These are phyloP conservation scores for Blumeriella jaapii DNA, from an alignment of 2,329 filamentous ascomycete genomes.

Conservation along the genomic window DNA sequence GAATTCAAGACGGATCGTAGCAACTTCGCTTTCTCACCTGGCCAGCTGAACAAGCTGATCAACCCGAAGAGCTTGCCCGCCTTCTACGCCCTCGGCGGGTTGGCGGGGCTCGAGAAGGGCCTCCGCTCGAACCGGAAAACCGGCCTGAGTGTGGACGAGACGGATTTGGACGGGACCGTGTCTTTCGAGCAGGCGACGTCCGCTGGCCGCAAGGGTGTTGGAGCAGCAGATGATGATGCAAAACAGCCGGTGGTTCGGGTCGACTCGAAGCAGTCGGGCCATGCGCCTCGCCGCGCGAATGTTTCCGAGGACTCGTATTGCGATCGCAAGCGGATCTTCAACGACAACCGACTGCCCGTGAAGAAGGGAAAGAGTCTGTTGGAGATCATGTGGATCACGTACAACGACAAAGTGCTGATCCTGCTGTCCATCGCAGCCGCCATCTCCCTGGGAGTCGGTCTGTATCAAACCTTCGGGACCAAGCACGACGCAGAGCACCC, in stretches of 20 bases:
- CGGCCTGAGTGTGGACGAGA: constrained; percentile 63
- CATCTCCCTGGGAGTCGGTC: constrained; percentile 63
- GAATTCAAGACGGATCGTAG: constrained; percentile 59
- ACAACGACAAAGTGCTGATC: constrained; percentile 72
- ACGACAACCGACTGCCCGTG: constrained; percentile 55
- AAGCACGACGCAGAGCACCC: constrained; percentile 33
- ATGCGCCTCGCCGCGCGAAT: constrained; percentile 1
- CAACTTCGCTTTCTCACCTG: constrained; percentile 61
- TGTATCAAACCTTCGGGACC: constrained; percentile 58
- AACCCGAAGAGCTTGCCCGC: constrained; percentile 70
- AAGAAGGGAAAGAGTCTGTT: constrained; percentile 59
- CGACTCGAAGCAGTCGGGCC: constrained; percentile 13
- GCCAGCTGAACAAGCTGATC: constrained; percentile 63
- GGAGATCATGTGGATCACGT: constrained; percentile 65
- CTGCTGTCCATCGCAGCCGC: constrained; percentile 58
- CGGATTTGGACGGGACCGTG: constrained; percentile 48
- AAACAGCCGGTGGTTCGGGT: constrained; percentile 7
- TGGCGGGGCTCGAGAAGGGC: constrained; percentile 63
- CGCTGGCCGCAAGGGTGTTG: constrained; percentile 17
- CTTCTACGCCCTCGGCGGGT: constrained; percentile 63
- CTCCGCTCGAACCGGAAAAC: constrained; percentile 51
- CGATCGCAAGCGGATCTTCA: constrained; percentile 61
- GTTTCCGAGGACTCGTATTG: constrained; percentile 29
- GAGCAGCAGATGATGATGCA: constrained; percentile 3
- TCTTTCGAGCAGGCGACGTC: constrained; percentile 50